These are phyloP conservation scores for Heterobasidion irregulare DNA, from an alignment of 1,284 basidiomycete genomes.

Conservation along the genomic window DNA sequence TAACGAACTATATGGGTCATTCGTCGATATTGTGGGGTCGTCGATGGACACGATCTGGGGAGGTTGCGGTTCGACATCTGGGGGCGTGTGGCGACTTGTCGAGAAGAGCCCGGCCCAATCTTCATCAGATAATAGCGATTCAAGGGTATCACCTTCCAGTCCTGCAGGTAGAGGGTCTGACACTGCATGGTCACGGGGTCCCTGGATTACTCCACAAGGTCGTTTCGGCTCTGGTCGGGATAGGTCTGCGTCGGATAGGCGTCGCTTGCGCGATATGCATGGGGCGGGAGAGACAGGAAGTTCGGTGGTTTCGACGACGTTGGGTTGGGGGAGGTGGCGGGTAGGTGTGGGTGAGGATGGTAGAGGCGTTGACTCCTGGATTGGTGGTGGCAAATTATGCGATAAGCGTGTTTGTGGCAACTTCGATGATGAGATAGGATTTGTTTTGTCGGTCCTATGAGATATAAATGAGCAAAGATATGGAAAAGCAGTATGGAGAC, in stretches of 20 bases:
- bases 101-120: background rate
- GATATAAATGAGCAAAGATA: background rate
- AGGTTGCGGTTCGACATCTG: background rate
- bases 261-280: background rate
- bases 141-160: background rate
- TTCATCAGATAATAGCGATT: background rate
- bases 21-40: too few relatives aligned
- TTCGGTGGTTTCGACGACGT: background rate
- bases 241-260: background rate
- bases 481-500: background rate
- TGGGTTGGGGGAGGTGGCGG: background rate
- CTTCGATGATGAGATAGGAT: background rate
- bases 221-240: background rate
- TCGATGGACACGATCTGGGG: background rate
- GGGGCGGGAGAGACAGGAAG: background rate
- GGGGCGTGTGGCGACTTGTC: background rate
- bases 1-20: background rate
- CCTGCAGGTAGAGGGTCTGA: background rate
- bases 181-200: background rate
- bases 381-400: too few relatives aligned
- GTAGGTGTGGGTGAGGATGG: background rate
- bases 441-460: background rate
- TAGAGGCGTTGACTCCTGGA: too few relatives aligned
- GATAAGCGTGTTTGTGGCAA: too few relatives aligned
- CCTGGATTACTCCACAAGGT: background rate